Evolutionary conservation across 78 protist species (phyloP).

Genomic region (slime mould (Dictyostelium discoideum)): DNA sequence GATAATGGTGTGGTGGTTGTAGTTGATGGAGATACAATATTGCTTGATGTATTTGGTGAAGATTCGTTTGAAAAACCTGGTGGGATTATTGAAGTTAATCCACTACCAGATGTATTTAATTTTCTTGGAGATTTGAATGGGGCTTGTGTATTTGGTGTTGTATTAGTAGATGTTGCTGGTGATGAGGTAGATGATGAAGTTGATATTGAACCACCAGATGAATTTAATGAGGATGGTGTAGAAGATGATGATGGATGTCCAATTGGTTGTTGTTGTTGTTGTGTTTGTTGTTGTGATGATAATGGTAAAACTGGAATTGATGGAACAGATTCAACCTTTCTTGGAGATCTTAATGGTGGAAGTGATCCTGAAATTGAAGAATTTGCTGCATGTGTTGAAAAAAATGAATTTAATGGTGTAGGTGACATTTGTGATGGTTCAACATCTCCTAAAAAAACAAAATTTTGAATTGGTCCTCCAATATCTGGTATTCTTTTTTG

Average conservation of each 20-base stretch:
- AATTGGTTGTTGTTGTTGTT: constrained; percentile 33
- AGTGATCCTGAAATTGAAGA: constrained; percentile 26
- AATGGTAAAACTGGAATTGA: constrained; percentile 54
- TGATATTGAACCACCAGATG: not conserved
- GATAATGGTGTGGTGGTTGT: not conserved
- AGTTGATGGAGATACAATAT: constrained; percentile 14
- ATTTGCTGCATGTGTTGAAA: constrained; percentile 10
- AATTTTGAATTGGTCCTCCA: constrained; percentile 49
- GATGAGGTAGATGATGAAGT: not conserved
- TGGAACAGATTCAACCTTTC: constrained; percentile 55
- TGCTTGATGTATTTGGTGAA: constrained; percentile 16
- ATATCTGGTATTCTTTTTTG: constrained; percentile 32
- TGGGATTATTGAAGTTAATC: not conserved
- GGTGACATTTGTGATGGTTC: constrained; percentile 15
- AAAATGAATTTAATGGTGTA: constrained; percentile 53
- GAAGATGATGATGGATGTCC: not conserved
- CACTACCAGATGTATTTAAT: constrained; percentile 6
- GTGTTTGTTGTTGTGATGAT: not conserved
- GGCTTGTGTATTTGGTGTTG: not conserved
- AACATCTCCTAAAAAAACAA: constrained; percentile 41
- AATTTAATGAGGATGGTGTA: not conserved
- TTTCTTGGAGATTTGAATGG: constrained; percentile 52
- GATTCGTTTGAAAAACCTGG: constrained; percentile 5
- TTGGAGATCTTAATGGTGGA: constrained; percentile 78
- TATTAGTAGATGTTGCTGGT: not conserved